Evolutionary conservation across 2,329 filamentous ascomycete genomes (phyloP), one percentile per base, ranked within the genome.

Genomic region (Cladosporium velox): DNA sequence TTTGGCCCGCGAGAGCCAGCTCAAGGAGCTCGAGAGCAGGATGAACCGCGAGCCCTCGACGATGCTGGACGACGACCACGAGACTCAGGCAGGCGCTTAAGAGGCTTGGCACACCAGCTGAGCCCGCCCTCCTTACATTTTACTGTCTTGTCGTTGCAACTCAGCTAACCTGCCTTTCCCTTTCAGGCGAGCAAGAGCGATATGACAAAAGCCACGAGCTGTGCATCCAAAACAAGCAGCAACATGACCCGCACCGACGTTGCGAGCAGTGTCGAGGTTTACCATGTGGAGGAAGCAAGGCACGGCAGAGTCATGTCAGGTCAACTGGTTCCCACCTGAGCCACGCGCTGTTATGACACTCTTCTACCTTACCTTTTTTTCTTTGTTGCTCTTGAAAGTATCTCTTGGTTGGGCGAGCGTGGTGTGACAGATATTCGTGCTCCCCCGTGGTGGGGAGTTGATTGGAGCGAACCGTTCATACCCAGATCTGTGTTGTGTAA

Each of bases 1-100:
- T 69, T 80, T 99, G 81, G 95, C 95, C 71, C 93, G 95, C 80
- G 95, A 99, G 85, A 97, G 93, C 77, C 95, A 99, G 84, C 88
- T 99, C 75, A 94, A 95, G 82, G 95, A 99, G 85, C 97, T 99
- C 78, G 94, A 98, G 83, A 94, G 93, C 70, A 91, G 94, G 77
- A 97, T 98, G 94, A 64, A 52, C 26, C 49, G 61, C 51, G 61
- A 64, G 61, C 61, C 67, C 15, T 67, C 68, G 26, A 61, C 69
- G 14, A 64, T 64, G 61, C 49, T 64, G 44, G 67, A 67, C 38
- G 65, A 68, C 64, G 65, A 65, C 64, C 66, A 68, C 32, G 68
- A 66, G 41, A 67, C 68, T 52, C 68, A 70, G 65, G 67, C 68
- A 55, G 69, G 67, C 59, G 68, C 69, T 49, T 68, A 66, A 65